Evolutionary conservation across 1,139 yeast species (phyloP), one percentile per base, ranked within the genome.

Genomic region (Yamadazyma songkhlaensis): DNA sequence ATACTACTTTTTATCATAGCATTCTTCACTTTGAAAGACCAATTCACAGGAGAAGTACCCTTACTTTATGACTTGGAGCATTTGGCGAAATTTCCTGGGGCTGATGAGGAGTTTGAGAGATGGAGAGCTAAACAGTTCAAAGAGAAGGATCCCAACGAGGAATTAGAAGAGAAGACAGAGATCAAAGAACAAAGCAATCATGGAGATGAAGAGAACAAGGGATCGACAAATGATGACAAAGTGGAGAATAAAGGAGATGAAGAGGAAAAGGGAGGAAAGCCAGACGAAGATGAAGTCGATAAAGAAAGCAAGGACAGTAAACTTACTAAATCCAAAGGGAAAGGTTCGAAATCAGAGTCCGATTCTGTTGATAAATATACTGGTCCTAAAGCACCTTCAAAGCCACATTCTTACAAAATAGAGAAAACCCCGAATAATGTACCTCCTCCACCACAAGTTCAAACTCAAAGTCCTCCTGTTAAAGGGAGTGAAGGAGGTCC

Each of bases 81-180:
- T 12, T 28, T 29, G 8, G 9, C 11, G 14, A 36, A 33, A 21
- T 24, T 25, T 15, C 25, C 30, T 6, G 20, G 8, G 6, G 31
- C 14, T 14, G 29, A 31, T 15, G 34, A 42, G 22, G 44, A 42
- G n/a, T 40, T 40, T 21, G 34, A 27, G 6, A 27, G 36, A 17
- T 43, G 43, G 45, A 43, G 39, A 32, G 30, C 36, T n/a, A 29
- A 31, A 14, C 32, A 36, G 6, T 17, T 17, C 20, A 17, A 17
- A 17, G 20, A 17, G 6, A 17, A 17, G 20, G 20, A 17, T 17
- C 20, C 20, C n/a, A n/a, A n/a, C n/a, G n/a, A n/a, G 20, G 20
- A 17, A 17, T 4, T 17, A 6, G 20, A 17, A 6, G 20, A 9
- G 39, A 37, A 17, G 34, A 14, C 23, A 33, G 30, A 31, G 31